Evolutionary conservation across 139 green algal genomes (phyloP), one percentile per base, ranked within the genome.

Genomic region (Eudorina sp.): DNA sequence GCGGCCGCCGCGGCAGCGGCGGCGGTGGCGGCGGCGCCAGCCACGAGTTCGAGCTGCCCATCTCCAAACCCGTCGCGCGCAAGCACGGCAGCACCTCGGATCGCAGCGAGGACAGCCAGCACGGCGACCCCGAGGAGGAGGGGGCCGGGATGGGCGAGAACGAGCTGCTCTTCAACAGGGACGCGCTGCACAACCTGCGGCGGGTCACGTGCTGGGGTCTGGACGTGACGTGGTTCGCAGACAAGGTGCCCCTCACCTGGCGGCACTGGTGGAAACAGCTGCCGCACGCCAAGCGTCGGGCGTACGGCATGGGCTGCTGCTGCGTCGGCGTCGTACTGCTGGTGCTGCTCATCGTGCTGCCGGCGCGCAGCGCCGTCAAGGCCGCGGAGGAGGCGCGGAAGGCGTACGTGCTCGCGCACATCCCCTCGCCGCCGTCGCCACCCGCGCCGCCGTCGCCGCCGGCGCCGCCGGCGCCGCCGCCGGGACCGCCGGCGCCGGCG

Each of bases 101-200:
- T 21, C 48, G 13, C 48, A 13, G 48, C 48, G 48, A 55, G 9
- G 62, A 72, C 31, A 34, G 23, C 16, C 19, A 72, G n/a, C n/a
- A n/a, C 6, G 62, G 38, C 62, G 27, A 38, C 27, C 62, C 21
- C 62, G 62, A 72, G 16, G 62, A 72, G n/a, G 62, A 72, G 31
- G 11, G 21, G n/a, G n/a, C n/a, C n/a, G n/a, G n/a, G n/a, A n/a
- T n/a, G n/a, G n/a, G n/a, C n/a, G n/a, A n/a, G 27, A 72, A 72
- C 62, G n/a, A 72, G n/a, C 62, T 72, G 6, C 62, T 55, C 11
- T 72, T 38, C 27, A 72, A 72, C 62, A 25, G 62, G 11, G 40
- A 34, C 41, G 34, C 60, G 11, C 29, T 77, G n/a, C 80, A 76
- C 80, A 77, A 46, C 29, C 60, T 86, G 43, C 80, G 80, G 2